These are phyloP conservation scores for Exutisphaerella laricina DNA, from an alignment of 2,329 filamentous ascomycete species.

Conservation along the genomic window DNA sequence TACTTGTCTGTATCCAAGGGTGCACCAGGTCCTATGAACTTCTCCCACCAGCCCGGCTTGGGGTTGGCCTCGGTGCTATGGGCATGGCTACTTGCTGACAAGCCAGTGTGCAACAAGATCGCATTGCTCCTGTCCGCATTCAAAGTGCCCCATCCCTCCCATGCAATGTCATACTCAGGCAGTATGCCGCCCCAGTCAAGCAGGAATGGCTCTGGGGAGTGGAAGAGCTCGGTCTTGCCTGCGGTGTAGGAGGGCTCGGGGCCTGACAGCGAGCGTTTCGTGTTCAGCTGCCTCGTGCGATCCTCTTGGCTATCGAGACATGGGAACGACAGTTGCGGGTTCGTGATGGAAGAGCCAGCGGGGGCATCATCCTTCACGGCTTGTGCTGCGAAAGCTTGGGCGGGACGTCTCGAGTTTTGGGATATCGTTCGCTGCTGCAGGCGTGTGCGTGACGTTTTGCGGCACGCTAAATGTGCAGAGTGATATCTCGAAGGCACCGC, in stretches of 20 bases:
- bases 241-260: constrained; percentile 93
- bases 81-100: constrained; percentile 96
- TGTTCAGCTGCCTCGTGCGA: constrained; percentile 63
- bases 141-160: constrained; percentile 83
- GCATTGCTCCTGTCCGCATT: constrained; percentile 79
- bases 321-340: constrained; percentile 82
- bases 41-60: constrained; percentile 97
- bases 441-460: too few relatives aligned
- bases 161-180: constrained; percentile 81
- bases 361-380: constrained; percentile 25
- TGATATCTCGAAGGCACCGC: too few relatives aligned
- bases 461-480: too few relatives aligned
- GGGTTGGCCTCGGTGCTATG: constrained; percentile 84
- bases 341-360: constrained; percentile 48
- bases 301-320: constrained; percentile 81
- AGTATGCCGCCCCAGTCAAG: constrained; percentile 96
- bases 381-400: constrained; percentile 20
- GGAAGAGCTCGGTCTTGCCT: constrained; percentile 74
- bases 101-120: constrained; percentile 85
- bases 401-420: constrained; percentile 9
- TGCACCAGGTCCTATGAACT: constrained; percentile 84
- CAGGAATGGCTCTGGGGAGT: constrained; percentile 66
- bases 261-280: constrained; percentile 61
- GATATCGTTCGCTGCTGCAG: constrained; percentile 13
- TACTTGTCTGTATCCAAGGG: constrained; percentile 88